These are phyloP conservation scores for Aspergillus fischeri DNA, from an alignment of 2,329 filamentous ascomycete genomes.

Conservation along the genomic window DNA sequence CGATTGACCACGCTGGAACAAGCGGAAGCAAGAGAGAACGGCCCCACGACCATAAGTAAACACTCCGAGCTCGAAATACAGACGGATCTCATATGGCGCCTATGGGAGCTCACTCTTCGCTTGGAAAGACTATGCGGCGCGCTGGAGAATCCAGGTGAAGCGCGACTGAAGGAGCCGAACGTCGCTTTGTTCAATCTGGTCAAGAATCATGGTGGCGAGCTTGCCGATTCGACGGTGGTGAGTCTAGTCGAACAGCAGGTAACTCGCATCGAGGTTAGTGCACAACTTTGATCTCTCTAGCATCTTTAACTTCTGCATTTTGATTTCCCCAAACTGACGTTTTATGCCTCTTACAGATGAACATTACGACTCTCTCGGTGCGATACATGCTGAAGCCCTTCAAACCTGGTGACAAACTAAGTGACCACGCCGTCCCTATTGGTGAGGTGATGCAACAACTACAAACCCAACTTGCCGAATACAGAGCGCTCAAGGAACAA, in stretches of 20 bases:
- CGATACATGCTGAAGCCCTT: conserved; percentile 74
- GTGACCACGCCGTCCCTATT: conserved; percentile 76
- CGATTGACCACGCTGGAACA: conserved; percentile 51
- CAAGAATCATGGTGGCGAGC: conserved; percentile 70
- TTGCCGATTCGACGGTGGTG: conserved; percentile 81
- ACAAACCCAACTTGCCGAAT: conserved; percentile 40
- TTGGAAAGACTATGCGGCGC: conserved; percentile 90
- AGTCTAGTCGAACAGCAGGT: conserved; percentile 95
- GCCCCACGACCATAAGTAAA: conserved; percentile 55
- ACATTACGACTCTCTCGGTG: conserved; percentile 71
- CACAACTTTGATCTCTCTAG: background rate
- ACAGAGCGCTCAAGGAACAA: conserved; percentile 38
- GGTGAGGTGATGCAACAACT: conserved; percentile 52
- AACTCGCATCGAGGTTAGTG: conserved; percentile 83
- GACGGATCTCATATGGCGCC: conserved; percentile 77
- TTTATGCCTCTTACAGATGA: conserved; percentile 55
- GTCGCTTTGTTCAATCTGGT: conserved; percentile 74
- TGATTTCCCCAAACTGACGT: background rate
- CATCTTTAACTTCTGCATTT: background rate
- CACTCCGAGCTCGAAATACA: conserved; percentile 71
- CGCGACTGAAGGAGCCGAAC: conserved; percentile 71
- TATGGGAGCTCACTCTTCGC: conserved; percentile 85
- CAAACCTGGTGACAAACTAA: conserved; percentile 57
- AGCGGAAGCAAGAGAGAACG: conserved; percentile 43
- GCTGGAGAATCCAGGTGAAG: conserved; percentile 66